Evolutionary conservation across 192 early-diverging fungal species (phyloP).

Genomic region (Funneliformis geosporum): DNA sequence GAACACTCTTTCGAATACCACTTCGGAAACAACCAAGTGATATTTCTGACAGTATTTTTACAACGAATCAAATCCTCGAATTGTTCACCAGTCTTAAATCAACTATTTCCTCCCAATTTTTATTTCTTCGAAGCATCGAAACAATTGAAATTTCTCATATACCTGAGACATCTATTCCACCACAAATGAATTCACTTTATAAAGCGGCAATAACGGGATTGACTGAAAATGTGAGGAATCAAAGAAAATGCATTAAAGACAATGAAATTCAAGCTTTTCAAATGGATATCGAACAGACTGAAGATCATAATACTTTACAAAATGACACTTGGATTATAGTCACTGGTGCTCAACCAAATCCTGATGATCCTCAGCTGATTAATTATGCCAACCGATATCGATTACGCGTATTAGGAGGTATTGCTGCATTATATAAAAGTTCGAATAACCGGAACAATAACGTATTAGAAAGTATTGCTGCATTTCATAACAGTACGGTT

Average conservation of each 20-base stretch:
- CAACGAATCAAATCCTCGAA: background rate
- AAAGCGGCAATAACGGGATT: no score
- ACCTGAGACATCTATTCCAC: background rate
- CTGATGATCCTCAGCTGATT: background rate
- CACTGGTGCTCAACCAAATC: background rate
- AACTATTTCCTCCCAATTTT: conserved; percentile 8
- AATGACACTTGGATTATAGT: background rate
- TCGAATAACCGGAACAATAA: no score
- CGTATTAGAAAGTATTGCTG: no score
- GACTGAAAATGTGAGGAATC: no score
- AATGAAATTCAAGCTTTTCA: background rate
- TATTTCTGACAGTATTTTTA: background rate
- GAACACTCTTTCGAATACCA: conserved; percentile 37
- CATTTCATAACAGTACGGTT: no score
- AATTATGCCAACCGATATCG: background rate
- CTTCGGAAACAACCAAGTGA: conserved; percentile 6
- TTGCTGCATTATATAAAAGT: background rate
- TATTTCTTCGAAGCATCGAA: conserved; percentile 23
- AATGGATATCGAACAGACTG: background rate
- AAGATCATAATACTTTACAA: background rate
- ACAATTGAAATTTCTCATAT: conserved; percentile 14
- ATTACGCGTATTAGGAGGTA: conserved; percentile 18
- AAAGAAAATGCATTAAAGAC: background rate
- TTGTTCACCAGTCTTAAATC: background rate
- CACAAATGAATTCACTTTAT: no score